Conservation (phyloP, 2,329 filamentous ascomycete species). For the Botryosphaeria agaves region DNA sequence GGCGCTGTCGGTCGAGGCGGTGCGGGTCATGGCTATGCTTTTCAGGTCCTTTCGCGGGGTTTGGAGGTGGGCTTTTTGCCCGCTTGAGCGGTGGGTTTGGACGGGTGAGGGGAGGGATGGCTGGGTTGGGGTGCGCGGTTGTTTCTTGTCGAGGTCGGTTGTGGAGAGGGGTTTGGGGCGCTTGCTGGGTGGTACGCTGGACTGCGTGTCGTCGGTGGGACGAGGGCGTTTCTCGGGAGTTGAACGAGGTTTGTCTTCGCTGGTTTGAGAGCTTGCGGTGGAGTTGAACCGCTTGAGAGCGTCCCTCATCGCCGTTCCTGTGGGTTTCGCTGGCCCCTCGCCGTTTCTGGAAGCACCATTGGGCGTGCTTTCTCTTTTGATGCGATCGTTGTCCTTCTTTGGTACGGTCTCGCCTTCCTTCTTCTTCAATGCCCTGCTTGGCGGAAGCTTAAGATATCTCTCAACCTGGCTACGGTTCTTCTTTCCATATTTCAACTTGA, state of each 20-base stretch:
- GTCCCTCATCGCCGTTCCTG: slow-evolving; percentile 3
- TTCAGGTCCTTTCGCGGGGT: slow-evolving; percentile 12
- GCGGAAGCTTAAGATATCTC: slow-evolving; percentile 14
- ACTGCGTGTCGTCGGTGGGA: neutral
- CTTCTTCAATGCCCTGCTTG: too few species aligned
- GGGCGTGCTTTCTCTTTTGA: neutral
- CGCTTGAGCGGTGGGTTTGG: slow-evolving; percentile 4
- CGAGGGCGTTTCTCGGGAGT: slow-evolving; percentile 1
- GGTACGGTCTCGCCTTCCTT: neutral
- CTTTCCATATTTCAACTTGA: slow-evolving; percentile 35
- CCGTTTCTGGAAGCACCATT: slow-evolving; percentile 1
- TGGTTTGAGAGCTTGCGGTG: slow-evolving; percentile 2
- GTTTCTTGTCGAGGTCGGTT: slow-evolving; percentile 2
- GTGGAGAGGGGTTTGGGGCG: slow-evolving; percentile 2
- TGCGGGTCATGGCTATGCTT: slow-evolving; percentile 6
- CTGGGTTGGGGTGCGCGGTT: slow-evolving; percentile 4
- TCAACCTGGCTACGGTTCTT: slow-evolving; percentile 29
- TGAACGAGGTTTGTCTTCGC: slow-evolving; percentile 2
- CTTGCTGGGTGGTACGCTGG: slow-evolving; percentile 1
- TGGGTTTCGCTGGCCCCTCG: slow-evolving; percentile 1
- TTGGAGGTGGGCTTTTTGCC: slow-evolving; percentile 8
- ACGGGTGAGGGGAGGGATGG: slow-evolving; percentile 9
- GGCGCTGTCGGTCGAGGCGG: slow-evolving; percentile 4
- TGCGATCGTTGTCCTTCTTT: neutral
- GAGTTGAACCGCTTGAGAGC: slow-evolving; percentile 4